phyloP scores from a whole-genome alignment of 2,329 filamentous ascomycete genomes.

The Xylariaceae sp. region DNA sequence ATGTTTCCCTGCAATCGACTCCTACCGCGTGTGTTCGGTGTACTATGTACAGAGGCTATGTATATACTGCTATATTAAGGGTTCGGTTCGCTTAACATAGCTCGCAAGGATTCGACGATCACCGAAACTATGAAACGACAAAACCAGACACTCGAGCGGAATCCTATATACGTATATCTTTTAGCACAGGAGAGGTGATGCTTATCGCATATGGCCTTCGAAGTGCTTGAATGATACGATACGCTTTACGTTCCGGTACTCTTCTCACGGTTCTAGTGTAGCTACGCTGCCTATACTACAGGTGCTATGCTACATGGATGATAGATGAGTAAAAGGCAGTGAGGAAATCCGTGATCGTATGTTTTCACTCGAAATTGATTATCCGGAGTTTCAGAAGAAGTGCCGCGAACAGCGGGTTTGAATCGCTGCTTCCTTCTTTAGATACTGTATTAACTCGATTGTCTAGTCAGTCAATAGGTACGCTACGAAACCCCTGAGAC shows the following conservation, averaged over 20 bases:
- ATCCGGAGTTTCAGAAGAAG: conserved; percentile 23
- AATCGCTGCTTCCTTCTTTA: not conserved
- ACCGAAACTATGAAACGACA: too few relatives aligned
- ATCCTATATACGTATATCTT: too few relatives aligned
- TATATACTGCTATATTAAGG: too few relatives aligned
- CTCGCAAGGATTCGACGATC: too few relatives aligned
- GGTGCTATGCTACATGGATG: conserved; percentile 12
- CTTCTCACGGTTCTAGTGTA: not conserved
- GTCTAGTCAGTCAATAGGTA: not conserved
- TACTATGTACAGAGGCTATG: too few relatives aligned
- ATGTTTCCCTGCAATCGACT: too few relatives aligned
- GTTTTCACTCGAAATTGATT: conserved; percentile 15
- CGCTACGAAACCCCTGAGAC: not conserved
- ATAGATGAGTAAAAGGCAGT: not conserved
- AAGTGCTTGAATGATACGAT: conserved; percentile 23
- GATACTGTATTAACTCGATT: not conserved
- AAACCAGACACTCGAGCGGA: too few relatives aligned
- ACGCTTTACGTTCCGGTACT: not conserved
- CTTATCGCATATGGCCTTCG: too few relatives aligned
- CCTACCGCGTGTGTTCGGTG: too few relatives aligned
- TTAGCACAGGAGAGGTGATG: too few relatives aligned
- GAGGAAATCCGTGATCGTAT: conserved; percentile 17
- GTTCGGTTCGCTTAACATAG: too few relatives aligned
- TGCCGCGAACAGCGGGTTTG: not conserved
- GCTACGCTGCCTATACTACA: conserved; percentile 15